These are phyloP conservation scores for Geotrichum klebahnii DNA, from an alignment of 1,139 yeast species.

Conservation along the genomic window DNA sequence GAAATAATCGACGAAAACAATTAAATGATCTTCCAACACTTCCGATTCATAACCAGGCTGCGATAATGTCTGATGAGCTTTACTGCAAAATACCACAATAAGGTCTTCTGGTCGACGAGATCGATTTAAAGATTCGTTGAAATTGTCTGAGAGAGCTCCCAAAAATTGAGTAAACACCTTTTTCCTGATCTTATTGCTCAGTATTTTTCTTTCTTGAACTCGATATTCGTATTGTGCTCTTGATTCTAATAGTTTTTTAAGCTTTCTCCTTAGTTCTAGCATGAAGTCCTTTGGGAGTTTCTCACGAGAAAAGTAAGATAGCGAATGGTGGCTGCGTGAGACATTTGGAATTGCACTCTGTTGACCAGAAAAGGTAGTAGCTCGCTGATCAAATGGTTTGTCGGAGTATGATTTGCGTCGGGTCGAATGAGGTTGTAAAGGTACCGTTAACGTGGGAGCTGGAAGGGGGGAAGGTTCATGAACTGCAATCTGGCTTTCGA, in stretches of 20 bases:
- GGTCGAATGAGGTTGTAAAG: not conserved
- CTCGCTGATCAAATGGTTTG: not conserved
- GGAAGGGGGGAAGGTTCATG: not conserved
- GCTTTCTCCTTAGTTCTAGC: conserved; percentile 3
- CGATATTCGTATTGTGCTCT: not conserved
- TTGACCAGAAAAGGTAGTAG: too few species aligned
- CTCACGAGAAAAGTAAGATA: conserved; percentile 9
- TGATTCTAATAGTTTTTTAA: not conserved
- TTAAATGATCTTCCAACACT: conserved; percentile 3
- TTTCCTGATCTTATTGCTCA: conserved; percentile 4
- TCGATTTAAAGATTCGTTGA: conserved; percentile 9
- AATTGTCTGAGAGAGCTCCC: conserved; percentile 6
- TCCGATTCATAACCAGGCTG: not conserved
- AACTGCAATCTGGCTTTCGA: conserved; percentile 10
- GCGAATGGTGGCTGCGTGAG: too few species aligned
- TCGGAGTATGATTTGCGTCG: not conserved
- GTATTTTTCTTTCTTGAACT: not conserved
- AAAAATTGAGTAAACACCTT: conserved; percentile 1
- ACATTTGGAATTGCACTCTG: too few species aligned
- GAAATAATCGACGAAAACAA: conserved; percentile 8
- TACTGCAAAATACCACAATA: conserved; percentile 13
- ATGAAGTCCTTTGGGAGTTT: conserved; percentile 14
- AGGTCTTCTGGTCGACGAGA: conserved; percentile 12
- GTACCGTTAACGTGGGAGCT: not conserved
- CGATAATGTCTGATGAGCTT: conserved; percentile 3